Evolutionary conservation across 176 grass and related monocot genomes (phyloP), one percentile per base, ranked within the genome.

Genomic region (Aegilops speltoides): DNA sequence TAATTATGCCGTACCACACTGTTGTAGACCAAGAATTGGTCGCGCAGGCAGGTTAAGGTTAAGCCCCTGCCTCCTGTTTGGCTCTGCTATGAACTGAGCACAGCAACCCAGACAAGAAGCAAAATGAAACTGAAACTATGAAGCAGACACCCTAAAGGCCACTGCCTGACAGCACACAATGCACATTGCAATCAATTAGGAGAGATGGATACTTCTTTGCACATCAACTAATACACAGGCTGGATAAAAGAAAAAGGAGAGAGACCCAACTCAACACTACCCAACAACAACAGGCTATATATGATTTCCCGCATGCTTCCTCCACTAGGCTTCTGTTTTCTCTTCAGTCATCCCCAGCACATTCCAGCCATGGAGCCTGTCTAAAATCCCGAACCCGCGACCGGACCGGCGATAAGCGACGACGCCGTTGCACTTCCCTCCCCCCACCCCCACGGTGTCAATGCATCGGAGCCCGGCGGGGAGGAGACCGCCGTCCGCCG

Each of bases 211-310:
- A 70, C 33, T 77, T 22, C 10, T 63, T 77, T 85, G 59, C 73
- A 85, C 73, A 67, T 20, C 40, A 87, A 76, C 56, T 60, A 67
- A 59, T 33, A 52, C 62, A 23, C 62, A 24, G 22, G 29, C 9
- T 22, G 26, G 29, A 22, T 0, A 54, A 22, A 9, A 4, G 16
- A 56, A 36, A 86, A 38, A 69, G 66, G 73, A 22, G 22, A 8
- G 20, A 28, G 38, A 2, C 13, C 72, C 48, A 77, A 23, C 72
- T 85, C 60, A 85, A 59, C 56, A 77, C 83, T 85, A 76, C 72
- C 56, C 12, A 86, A 83, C 79, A 86, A 83, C 79, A 90, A 11
- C 79, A 90, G 22, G 79, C 83, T 86, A 86, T 71, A 56, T 56
- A 59, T 59, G 19, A 36, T 24, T 77, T 36, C 13, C 36, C 37